A percentile compares a stretch with the other conserved stretches of the same genome.
Evolutionary conservation across 1,284 basidiomycete species (phyloP).

Genomic region (Boletus holoroseus): DNA sequence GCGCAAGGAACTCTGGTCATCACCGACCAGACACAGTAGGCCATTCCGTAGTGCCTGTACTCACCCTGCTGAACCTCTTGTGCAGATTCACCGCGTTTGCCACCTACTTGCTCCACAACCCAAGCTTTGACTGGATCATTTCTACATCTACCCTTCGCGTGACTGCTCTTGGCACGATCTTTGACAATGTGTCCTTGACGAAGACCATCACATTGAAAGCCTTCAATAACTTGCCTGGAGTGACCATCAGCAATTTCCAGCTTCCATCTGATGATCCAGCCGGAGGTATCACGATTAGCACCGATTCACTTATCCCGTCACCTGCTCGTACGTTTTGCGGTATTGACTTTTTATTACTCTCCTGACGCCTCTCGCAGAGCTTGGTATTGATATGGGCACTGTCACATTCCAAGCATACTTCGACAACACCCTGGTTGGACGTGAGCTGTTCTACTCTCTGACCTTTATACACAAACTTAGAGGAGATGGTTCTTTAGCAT

Average conservation of each 20-base stretch:
- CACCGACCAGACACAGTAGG: slow-evolving; percentile 46
- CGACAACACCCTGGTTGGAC: slow-evolving; percentile 47
- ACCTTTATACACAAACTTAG: not conserved
- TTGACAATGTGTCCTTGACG: slow-evolving; percentile 58
- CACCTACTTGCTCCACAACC: slow-evolving; percentile 61
- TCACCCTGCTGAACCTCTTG: not conserved
- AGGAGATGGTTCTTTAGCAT: slow-evolving; percentile 35
- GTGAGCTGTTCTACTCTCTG: slow-evolving; percentile 36
- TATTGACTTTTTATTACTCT: not conserved
- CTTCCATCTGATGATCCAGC: slow-evolving; percentile 59
- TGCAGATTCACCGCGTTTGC: slow-evolving; percentile 63
- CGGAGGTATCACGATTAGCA: slow-evolving; percentile 67
- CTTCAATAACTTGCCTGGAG: slow-evolving; percentile 65
- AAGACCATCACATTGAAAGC: slow-evolving; percentile 67
- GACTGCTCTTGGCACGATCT: slow-evolving; percentile 63
- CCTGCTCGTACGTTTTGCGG: slow-evolving; percentile 48
- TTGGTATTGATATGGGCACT: slow-evolving; percentile 70
- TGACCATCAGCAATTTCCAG: slow-evolving; percentile 66
- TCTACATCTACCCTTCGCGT: slow-evolving; percentile 58
- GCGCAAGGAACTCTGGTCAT: slow-evolving; percentile 52
- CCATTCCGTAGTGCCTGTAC: not conserved
- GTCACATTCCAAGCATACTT: slow-evolving; percentile 64
- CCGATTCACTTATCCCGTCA: slow-evolving; percentile 64
- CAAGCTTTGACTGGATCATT: slow-evolving; percentile 67
- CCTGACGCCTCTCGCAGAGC: slow-evolving; percentile 37